phyloP scores from a whole-genome alignment of 2,329 filamentous ascomycete genomes.

The Botrytis paeoniae region DNA sequence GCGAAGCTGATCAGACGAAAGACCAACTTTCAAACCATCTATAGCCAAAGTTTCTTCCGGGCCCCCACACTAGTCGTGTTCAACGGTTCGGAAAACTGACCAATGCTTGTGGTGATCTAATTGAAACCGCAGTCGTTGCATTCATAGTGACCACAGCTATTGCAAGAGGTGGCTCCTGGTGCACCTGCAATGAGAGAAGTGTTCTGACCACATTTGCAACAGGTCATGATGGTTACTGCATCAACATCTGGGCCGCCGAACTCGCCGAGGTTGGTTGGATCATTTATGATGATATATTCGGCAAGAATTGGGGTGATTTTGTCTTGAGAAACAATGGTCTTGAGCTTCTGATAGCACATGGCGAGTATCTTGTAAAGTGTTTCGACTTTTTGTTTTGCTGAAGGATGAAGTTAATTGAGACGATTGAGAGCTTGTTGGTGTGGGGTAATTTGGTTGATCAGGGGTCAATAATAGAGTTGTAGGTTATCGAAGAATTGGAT shows the following conservation, averaged over 20 bases:
- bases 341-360: not conserved
- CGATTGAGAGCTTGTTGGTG: not conserved
- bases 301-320: not conserved
- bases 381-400: not conserved
- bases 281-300: not conserved
- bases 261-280: not conserved
- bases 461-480: not conserved
- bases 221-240: not conserved
- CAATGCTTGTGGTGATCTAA: not conserved
- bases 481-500: not conserved
- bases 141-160: conserved; percentile 14
- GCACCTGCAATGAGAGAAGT: not conserved
- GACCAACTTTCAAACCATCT: not conserved
- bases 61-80: not conserved
- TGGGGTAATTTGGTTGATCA: not conserved
- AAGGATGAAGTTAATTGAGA: not conserved
- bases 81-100: not conserved
- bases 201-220: conserved; percentile 1
- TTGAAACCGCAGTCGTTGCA: conserved; percentile 19
- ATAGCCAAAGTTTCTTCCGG: not conserved
- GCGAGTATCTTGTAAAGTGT: not conserved
- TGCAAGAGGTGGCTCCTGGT: conserved; percentile 1
- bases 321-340: not conserved
- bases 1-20: not conserved
- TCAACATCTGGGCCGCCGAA: not conserved